Evolutionary conservation across 768 basidiomycete genomes (phyloP).

Genomic region (Hypsizygus marmoreus): DNA sequence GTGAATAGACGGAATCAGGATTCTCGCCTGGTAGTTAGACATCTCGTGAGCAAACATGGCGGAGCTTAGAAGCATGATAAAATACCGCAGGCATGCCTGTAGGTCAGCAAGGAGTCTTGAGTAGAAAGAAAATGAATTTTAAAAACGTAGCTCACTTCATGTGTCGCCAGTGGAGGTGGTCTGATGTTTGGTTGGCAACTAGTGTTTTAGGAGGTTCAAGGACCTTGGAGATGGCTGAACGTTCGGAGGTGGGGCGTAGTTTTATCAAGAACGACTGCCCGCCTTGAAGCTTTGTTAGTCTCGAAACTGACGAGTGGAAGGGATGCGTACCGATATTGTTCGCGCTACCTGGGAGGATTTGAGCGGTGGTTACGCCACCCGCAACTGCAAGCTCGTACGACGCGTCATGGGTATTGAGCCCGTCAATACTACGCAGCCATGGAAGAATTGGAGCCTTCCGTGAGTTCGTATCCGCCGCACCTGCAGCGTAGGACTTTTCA

Average conservation of each 20-base stretch:
- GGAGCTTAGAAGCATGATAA: slow-evolving; percentile 12
- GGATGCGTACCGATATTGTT: slow-evolving; percentile 53
- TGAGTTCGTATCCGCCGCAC: slow-evolving; percentile 61
- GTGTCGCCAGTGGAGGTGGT: slow-evolving; percentile 62
- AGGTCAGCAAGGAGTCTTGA: slow-evolving; percentile 1
- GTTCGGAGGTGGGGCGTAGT: slow-evolving; percentile 65
- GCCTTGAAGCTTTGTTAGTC: slow-evolving; percentile 37
- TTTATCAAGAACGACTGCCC: slow-evolving; percentile 84
- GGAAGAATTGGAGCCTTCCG: slow-evolving; percentile 50
- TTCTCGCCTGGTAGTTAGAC: slow-evolving; percentile 62
- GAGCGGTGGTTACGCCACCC: slow-evolving; percentile 74
- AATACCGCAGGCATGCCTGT: slow-evolving; percentile 65
- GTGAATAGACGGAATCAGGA: slow-evolving; percentile 45
- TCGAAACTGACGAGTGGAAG: neutral
- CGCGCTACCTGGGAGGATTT: slow-evolving; percentile 73
- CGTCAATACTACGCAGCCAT: slow-evolving; percentile 72
- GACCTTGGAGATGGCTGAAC: slow-evolving; percentile 66
- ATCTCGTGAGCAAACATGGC: too few species aligned
- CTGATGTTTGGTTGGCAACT: slow-evolving; percentile 40
- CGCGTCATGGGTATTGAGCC: slow-evolving; percentile 73
- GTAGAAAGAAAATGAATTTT: neutral
- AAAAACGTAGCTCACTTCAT: slow-evolving; percentile 57
- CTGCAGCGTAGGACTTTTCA: slow-evolving; percentile 16
- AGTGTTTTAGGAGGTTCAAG: slow-evolving; percentile 70
- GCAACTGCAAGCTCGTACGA: slow-evolving; percentile 58